Evolutionary conservation across 106 monocot species (phyloP).

Genomic region (Dendrobium officinale): DNA sequence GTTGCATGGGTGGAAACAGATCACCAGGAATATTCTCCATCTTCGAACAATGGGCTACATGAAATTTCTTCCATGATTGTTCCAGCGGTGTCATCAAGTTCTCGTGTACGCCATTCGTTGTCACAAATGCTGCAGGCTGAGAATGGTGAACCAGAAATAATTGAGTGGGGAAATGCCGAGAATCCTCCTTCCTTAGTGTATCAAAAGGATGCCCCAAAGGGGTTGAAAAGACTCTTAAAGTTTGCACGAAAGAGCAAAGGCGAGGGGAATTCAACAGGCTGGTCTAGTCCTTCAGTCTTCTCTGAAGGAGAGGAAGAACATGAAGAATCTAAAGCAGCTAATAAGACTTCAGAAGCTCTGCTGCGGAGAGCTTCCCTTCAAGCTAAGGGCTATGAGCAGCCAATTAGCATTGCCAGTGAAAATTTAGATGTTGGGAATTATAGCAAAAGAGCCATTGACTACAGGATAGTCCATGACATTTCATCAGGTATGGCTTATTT

Average conservation of each 20-base stretch:
- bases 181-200: conserved; percentile 85
- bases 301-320: conserved; percentile 93
- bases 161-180: conserved; percentile 99
- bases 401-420: conserved; percentile 35
- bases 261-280: conserved; percentile 49
- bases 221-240: conserved; percentile 88
- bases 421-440: conserved; percentile 63
- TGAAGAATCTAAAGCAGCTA: conserved; percentile 54
- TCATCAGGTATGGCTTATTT: conserved; percentile 40
- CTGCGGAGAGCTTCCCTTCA: conserved; percentile 36
- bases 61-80: conserved; percentile 24
- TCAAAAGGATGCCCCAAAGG: conserved; percentile 95
- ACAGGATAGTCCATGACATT: conserved; percentile 16
- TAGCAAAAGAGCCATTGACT: conserved; percentile 43
- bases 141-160: conserved; percentile 61
- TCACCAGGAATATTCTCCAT: conserved; percentile 23
- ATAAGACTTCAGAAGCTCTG: conserved; percentile 42
- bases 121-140: conserved; percentile 97
- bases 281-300: conserved; percentile 57
- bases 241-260: conserved; percentile 86
- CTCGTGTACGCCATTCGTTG: conserved; percentile 66
- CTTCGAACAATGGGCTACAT: conserved; percentile 23
- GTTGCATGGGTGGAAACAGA: conserved; percentile 88
- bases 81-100: conserved; percentile 38
- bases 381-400: conserved; percentile 34